Conservation (phyloP, 108 stramenopile genomes). For the Asterionellopsis glacialis region DNA sequence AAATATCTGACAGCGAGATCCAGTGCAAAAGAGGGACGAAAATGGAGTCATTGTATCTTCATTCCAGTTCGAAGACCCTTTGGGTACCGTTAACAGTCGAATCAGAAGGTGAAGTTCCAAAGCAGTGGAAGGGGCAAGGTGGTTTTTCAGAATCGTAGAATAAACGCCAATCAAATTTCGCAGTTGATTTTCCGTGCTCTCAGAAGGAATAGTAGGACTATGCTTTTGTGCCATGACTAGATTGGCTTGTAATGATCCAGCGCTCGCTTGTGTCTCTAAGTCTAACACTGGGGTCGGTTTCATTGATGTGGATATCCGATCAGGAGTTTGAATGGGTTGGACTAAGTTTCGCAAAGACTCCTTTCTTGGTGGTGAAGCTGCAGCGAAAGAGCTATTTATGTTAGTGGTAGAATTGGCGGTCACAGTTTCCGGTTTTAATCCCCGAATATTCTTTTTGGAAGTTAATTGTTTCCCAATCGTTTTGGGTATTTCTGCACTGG, state of each 20-base stretch:
- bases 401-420: too few relatives aligned
- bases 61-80: background rate
- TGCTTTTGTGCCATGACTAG: too few relatives aligned
- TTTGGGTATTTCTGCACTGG: too few relatives aligned
- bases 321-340: background rate
- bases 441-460: too few relatives aligned
- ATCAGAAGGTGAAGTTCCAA: slow-evolving; percentile 72
- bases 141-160: slow-evolving; percentile 40
- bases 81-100: slow-evolving; percentile 29
- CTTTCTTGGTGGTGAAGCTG: slow-evolving; percentile 3
- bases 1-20: slow-evolving; percentile 13
- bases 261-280: too few relatives aligned
- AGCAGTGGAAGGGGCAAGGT: slow-evolving; percentile 62
- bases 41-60: background rate
- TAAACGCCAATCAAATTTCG: slow-evolving; percentile 51
- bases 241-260: too few relatives aligned
- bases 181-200: slow-evolving; percentile 13
- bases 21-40: background rate
- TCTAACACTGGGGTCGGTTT: too few relatives aligned
- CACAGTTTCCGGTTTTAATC: too few relatives aligned
- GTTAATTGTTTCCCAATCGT: too few relatives aligned
- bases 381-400: slow-evolving; percentile 6
- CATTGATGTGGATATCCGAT: background rate
- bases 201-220: background rate
- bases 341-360: background rate